Evolutionary conservation across 805 yeast species (phyloP), one percentile per base, ranked within the genome.

Genomic region (Candida corydali): DNA sequence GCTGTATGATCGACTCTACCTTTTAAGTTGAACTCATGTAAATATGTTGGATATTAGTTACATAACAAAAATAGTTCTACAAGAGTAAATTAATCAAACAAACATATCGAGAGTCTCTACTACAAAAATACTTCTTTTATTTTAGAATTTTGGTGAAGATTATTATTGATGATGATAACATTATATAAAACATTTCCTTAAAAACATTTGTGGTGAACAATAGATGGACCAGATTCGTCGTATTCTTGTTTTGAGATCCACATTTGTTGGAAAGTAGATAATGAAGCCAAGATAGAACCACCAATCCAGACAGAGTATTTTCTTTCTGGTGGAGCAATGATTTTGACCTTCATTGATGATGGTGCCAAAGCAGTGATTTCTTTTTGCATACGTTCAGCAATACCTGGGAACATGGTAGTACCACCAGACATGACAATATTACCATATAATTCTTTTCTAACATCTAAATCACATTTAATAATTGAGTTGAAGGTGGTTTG

Each of bases 391-490:
- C 98, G 91, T 81, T 93, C 98, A 71, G 97, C 97, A 70, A 93
- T 89, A 78, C 98, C 98, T 74, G 97, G 97, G 96, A 88, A 93
- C 98, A 93, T 88, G 57, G 98, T 93, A 60, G 98, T 89, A 85
- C 98, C 98, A 80, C 98, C 98, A 55, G 98, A 89, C 93, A 93
- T 84, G 67, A 93, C 98, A 63, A 93, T 93, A 84, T 93, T 93
- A 75, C 95, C 94, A 79, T 93, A 93, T 70, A 93, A 81, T 72
- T 91, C 98, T 78, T 86, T 91, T 76, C 98, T 86, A 56, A 93
- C 96, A 75, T 93, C 98, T 58, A 93, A 84, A 75, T 93, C 98
- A 77, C 97, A 89, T 87, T 89, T 91, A 80, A 84, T 86, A 76
- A 93, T 93, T 45, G 93, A 83, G 80, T 82, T 82, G 79, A 78